phyloP scores from a whole-genome alignment of 805 yeast genomes.

The Candida succiphila region DNA sequence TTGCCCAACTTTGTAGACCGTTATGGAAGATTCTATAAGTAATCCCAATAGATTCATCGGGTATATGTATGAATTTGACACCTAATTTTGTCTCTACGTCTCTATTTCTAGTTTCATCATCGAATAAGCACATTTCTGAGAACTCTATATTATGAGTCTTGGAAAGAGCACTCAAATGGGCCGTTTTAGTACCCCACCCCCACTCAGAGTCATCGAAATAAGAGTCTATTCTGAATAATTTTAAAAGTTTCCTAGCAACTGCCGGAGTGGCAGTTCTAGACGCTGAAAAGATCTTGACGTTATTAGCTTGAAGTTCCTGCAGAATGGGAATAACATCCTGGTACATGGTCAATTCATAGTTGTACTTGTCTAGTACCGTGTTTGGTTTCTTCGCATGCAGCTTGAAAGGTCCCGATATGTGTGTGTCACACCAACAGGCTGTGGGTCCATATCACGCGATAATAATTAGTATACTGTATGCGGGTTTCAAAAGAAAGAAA shows the following conservation, averaged over 20 bases:
- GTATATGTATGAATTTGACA: slow-evolving; percentile 58
- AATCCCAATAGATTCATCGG: slow-evolving; percentile 46
- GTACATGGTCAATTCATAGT: slow-evolving; percentile 48
- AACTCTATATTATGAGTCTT: slow-evolving; percentile 34
- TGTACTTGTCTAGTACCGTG: slow-evolving; percentile 40
- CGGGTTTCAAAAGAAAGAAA: not conserved
- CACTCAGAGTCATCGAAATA: slow-evolving; percentile 54
- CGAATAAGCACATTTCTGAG: slow-evolving; percentile 50
- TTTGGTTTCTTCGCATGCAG: slow-evolving; percentile 16
- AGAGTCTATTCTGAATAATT: slow-evolving; percentile 37
- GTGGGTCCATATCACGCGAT: not conserved
- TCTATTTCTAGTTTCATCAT: slow-evolving; percentile 69
- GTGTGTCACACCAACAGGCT: slow-evolving; percentile 72
- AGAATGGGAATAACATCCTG: slow-evolving; percentile 61
- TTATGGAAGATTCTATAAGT: slow-evolving; percentile 42
- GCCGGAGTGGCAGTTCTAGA: slow-evolving; percentile 73
- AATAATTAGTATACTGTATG: slow-evolving; percentile 1
- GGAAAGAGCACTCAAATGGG: slow-evolving; percentile 39
- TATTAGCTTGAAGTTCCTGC: slow-evolving; percentile 34
- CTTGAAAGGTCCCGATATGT: slow-evolving; percentile 45
- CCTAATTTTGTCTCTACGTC: slow-evolving; percentile 63
- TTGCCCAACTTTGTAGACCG: slow-evolving; percentile 29
- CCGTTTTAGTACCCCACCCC: slow-evolving; percentile 55
- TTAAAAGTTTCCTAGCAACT: slow-evolving; percentile 59
- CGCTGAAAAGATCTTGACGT: slow-evolving; percentile 54